Percentiles rank a stretch among this genome's conserved stretches.
Evolutionary conservation across 2,329 filamentous ascomycete species (phyloP).

Genomic region (Pseudogymnoascus sp.): DNA sequence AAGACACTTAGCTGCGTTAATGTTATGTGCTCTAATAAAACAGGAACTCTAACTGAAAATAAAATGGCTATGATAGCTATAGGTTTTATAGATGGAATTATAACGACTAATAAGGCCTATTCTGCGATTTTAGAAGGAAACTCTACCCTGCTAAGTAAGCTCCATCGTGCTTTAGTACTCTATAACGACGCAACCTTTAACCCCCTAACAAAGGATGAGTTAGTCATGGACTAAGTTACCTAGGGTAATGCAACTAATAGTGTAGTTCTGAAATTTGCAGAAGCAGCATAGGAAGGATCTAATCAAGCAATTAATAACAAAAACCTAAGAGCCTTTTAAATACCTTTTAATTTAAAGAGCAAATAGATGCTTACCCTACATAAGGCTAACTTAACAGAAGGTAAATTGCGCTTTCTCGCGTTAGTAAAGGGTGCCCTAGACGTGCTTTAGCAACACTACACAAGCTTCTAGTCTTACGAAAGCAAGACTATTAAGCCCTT

Average conservation of each 20-base stretch:
- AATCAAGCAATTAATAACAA: slow-evolving; percentile 15
- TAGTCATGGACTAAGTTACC: slow-evolving; percentile 31
- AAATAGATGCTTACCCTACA: slow-evolving; percentile 41
- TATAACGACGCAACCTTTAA: slow-evolving; percentile 41
- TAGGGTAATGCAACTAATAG: slow-evolving; percentile 40
- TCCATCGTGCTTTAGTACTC: slow-evolving; percentile 28
- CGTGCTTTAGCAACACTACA: slow-evolving; percentile 24
- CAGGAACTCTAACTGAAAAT: slow-evolving; percentile 56
- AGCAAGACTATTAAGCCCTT: slow-evolving; percentile 31
- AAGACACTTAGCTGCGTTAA: slow-evolving; percentile 66
- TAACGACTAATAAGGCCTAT: slow-evolving; percentile 30
- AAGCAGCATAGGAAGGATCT: slow-evolving; percentile 21
- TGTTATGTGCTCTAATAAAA: slow-evolving; percentile 69
- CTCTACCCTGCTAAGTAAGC: background rate
- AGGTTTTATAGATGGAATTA: slow-evolving; percentile 18
- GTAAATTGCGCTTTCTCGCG: slow-evolving; percentile 16
- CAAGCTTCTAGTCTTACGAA: slow-evolving; percentile 23
- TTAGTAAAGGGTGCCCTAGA: background rate
- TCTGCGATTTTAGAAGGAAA: slow-evolving; percentile 12
- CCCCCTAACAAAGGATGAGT: slow-evolving; percentile 31
- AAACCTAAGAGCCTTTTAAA: slow-evolving; percentile 32
- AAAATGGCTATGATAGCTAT: slow-evolving; percentile 38
- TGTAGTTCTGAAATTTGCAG: slow-evolving; percentile 36
- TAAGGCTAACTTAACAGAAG: background rate
- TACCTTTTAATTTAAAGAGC: slow-evolving; percentile 46